Conservation (phyloP, 176 grass and related monocot genomes). For the Oryza glumipatula region DNA sequence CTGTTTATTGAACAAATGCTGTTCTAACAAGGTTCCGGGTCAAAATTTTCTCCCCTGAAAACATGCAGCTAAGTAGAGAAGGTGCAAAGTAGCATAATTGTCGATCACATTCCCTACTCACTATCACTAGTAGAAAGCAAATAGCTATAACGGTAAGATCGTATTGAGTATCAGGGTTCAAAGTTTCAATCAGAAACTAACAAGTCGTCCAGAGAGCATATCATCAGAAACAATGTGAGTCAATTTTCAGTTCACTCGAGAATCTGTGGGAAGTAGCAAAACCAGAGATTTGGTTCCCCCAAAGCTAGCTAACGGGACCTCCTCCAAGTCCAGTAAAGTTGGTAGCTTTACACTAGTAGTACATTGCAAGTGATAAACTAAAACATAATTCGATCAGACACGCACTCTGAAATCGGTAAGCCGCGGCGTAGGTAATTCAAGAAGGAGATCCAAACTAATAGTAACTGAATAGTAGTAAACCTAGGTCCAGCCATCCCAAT, state of each 20-base stretch:
- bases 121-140: neutral
- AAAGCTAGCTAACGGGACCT: neutral
- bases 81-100: too few species aligned
- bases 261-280: neutral
- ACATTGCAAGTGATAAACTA: neutral
- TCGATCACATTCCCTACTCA: neutral
- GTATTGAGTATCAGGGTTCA: too few species aligned
- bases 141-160: neutral
- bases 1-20: neutral
- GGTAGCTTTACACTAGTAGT: neutral
- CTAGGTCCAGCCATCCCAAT: neutral
- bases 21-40: neutral
- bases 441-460: neutral
- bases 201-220: too few species aligned
- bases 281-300: neutral
- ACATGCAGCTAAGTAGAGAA: neutral
- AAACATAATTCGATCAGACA: neutral
- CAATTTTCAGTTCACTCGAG: neutral
- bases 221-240: neutral
- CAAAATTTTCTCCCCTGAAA: neutral
- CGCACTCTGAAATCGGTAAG: neutral
- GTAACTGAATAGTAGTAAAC: neutral
- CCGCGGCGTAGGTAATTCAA: neutral
- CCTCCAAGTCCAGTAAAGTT: slow-evolving; percentile 6
- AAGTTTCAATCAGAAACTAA: neutral